Percentiles rank a stretch among this genome's conserved stretches.
phyloP scores from a whole-genome alignment of 1,284 basidiomycete species.

The Austropuccinia psidii region DNA sequence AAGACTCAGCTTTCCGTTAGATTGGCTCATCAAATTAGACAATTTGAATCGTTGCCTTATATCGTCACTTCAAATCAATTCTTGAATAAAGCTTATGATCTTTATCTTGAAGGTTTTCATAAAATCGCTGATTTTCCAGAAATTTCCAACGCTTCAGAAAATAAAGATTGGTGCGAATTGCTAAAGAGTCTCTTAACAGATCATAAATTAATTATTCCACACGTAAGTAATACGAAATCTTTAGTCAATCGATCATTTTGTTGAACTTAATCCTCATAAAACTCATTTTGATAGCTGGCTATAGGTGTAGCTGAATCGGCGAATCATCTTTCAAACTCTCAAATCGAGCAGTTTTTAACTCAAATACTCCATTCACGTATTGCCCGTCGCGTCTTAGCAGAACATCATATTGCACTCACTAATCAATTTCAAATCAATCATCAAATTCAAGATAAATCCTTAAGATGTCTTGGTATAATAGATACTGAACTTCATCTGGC shows the following conservation, averaged over 20 bases:
- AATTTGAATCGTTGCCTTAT: constrained; percentile 76
- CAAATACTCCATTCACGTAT: constrained; percentile 85
- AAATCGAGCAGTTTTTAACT: constrained; percentile 77
- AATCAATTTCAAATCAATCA: constrained; percentile 46
- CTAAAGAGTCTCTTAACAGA: constrained; percentile 61
- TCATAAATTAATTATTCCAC: constrained; percentile 57
- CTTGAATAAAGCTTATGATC: constrained; percentile 71
- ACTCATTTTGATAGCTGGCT: constrained; percentile 55
- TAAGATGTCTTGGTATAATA: constrained; percentile 12
- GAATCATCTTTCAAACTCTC: constrained; percentile 67
- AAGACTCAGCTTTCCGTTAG: constrained; percentile 77
- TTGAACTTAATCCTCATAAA: constrained; percentile 27
- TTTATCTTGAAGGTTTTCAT: constrained; percentile 50
- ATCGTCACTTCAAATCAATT: constrained; percentile 79
- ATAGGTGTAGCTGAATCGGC: constrained; percentile 51
- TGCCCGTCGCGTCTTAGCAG: constrained; percentile 75
- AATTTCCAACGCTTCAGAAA: constrained; percentile 66
- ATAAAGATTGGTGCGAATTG: constrained; percentile 68
- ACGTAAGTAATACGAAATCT: constrained; percentile 40
- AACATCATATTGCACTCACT: constrained; percentile 68
- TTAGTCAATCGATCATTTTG: constrained; percentile 36
- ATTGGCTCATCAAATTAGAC: constrained; percentile 76
- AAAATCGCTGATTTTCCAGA: constrained; percentile 70
- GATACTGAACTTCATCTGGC: constrained; percentile 17
- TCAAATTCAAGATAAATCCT: constrained; percentile 44